Evolutionary conservation across 2,329 filamentous ascomycete species (phyloP), one percentile per base, ranked within the genome.

Genomic region (Huntiella omanensis): DNA sequence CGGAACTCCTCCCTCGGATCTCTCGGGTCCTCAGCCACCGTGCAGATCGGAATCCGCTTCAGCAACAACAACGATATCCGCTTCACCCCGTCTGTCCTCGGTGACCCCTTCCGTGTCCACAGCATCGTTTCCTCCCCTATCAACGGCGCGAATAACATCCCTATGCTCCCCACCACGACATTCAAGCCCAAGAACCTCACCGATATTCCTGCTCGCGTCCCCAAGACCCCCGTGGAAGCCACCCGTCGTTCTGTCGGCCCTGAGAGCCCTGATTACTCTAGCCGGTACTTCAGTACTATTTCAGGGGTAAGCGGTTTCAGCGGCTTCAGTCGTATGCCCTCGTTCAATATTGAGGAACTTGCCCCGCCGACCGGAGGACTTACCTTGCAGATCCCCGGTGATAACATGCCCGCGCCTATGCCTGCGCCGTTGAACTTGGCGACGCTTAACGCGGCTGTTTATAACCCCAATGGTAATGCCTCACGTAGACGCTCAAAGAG

Each of bases 21-120:
- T 1, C 64, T 75, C 37, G 66, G 65, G 12, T 82, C 78, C 39
- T 73, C 73, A 7, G 77, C 77, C 17, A 83, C 77, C 0, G 77
- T 83, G 8, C 77, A 82, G 55, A 83, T 83, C 44, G 79, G 78
- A 1, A 64, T 83, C 12, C 71, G 79, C 8, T 65, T 83, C 47
- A 83, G 78, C 19, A 74, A 68, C 46, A 66, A 71, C 32, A 62
- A 68, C 11, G 69, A 73, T 51, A 65, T 73, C 51, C 59, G 62
- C 1, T 55, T 61, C 13, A 54, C 59, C 36, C 57, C 45, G 50
- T 59, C 48, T 43, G 57, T 53, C 49, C 58, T 54, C 39, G 55
- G 50, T 43, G 53, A 62, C 51, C 51, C 60, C 46, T 48, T 61
- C 49, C 60, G 62, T 44, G 59, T 64, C 3, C 59, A 67, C 48